Percentiles rank a stretch among this genome's conserved stretches.
These are phyloP conservation scores for Tricholoma furcatifolium DNA, from an alignment of 768 basidiomycete species.

Conservation along the genomic window DNA sequence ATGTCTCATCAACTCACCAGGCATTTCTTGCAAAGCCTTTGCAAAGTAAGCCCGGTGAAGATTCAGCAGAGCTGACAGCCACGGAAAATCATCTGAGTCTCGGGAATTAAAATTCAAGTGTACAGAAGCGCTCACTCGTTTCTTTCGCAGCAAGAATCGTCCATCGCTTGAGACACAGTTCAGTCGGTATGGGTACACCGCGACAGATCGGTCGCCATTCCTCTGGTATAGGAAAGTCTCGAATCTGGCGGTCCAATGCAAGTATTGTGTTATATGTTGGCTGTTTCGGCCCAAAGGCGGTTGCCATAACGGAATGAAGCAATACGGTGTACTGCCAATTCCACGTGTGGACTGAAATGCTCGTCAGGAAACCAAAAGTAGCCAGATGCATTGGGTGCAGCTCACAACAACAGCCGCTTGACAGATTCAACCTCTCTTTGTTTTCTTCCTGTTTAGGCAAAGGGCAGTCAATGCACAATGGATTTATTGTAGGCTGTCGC, in stretches of 20 bases:
- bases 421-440: conserved; percentile 30
- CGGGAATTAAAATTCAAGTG: not conserved
- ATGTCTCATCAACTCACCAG: conserved; percentile 56
- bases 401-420: conserved; percentile 45
- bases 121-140: conserved; percentile 32
- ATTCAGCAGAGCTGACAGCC: conserved; percentile 50
- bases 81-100: not conserved
- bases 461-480: conserved; percentile 54
- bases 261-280: conserved; percentile 53
- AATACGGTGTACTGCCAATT: conserved; percentile 52
- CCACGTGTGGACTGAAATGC: conserved; percentile 52
- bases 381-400: not conserved
- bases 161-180: conserved; percentile 40
- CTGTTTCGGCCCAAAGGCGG: conserved; percentile 50
- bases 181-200: conserved; percentile 14
- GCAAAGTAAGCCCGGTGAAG: conserved; percentile 70
- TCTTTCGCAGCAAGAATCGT: conserved; percentile 48
- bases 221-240: conserved; percentile 55
- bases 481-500: conserved; percentile 54
- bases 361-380: not conserved
- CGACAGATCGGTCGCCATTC: conserved; percentile 39
- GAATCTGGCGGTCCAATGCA: conserved; percentile 57
- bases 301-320: conserved; percentile 48
- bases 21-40: conserved; percentile 60
- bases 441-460: conserved; percentile 46